Conservation (phyloP, 2,329 filamentous ascomycete genomes). For the Trichoderma polysporum region DNA sequence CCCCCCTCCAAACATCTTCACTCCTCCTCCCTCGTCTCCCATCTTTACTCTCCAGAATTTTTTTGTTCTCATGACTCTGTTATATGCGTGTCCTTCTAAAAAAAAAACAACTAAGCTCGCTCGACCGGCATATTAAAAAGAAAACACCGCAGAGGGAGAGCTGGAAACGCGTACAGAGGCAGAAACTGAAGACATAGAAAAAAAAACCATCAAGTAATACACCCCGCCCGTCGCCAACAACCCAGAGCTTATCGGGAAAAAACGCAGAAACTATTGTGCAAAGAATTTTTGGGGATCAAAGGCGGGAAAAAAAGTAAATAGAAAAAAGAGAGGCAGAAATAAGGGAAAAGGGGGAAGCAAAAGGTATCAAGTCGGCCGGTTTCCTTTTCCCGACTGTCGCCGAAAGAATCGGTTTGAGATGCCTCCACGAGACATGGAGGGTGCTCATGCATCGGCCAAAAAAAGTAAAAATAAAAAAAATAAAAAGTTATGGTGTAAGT, state of each 20-base stretch:
- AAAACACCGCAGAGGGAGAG: slow-evolving; percentile 15
- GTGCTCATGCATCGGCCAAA: slow-evolving; percentile 27
- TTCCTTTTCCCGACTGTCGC: slow-evolving; percentile 28
- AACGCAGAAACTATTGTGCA: slow-evolving; percentile 35
- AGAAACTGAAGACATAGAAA: slow-evolving; percentile 33
- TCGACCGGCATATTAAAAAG: slow-evolving; percentile 8
- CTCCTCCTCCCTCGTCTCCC: background rate
- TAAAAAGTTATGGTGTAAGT: slow-evolving; percentile 33
- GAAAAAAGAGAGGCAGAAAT: background rate
- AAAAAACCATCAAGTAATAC: slow-evolving; percentile 39
- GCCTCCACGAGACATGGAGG: slow-evolving; percentile 26
- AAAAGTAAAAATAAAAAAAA: slow-evolving; percentile 10
- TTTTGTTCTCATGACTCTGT: slow-evolving; percentile 19
- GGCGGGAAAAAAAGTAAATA: slow-evolving; percentile 21
- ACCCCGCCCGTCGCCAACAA: slow-evolving; percentile 36
- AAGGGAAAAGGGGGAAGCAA: slow-evolving; percentile 25
- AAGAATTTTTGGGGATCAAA: slow-evolving; percentile 33
- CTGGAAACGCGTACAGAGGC: slow-evolving; percentile 29
- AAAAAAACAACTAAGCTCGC: slow-evolving; percentile 12
- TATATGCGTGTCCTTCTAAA: slow-evolving; percentile 19
- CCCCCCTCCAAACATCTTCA: slow-evolving; percentile 13
- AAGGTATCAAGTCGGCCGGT: slow-evolving; percentile 39
- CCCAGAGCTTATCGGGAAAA: slow-evolving; percentile 31
- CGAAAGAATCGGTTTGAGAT: slow-evolving; percentile 27
- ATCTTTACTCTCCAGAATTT: slow-evolving; percentile 26